Evolutionary conservation across 75 land plant species (phyloP).

Genomic region (Isoetes taiwanensis): DNA sequence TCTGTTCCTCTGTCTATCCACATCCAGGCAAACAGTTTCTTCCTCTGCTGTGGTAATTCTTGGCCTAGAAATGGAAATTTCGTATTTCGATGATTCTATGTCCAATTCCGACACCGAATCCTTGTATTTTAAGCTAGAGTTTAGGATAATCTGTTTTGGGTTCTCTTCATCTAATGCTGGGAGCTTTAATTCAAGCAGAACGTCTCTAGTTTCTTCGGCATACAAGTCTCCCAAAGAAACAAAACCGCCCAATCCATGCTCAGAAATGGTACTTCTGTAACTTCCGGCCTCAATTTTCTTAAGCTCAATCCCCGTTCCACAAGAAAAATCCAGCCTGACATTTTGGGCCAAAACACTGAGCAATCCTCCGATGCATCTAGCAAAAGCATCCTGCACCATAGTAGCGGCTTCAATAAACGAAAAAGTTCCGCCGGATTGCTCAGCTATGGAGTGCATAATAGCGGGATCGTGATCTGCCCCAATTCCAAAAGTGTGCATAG

Average conservation of each 20-base stretch:
- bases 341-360: conserved; percentile 1
- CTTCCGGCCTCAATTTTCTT: background rate
- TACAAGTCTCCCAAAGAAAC: conserved; percentile 2
- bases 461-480: background rate
- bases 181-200: background rate
- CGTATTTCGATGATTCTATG: conserved; percentile 6
- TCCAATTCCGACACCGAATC: conserved; percentile 50
- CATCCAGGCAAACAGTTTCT: conserved; percentile 25
- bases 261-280: background rate
- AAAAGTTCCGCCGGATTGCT: background rate
- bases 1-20: conserved; percentile 35
- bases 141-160: no score
- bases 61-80: no score
- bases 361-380: background rate
- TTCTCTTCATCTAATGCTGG: background rate
- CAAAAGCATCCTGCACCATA: background rate
- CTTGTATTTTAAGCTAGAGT: conserved; percentile 34
- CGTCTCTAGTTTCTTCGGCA: conserved; percentile 4
- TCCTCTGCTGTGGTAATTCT: no score
- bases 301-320: background rate
- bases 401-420: background rate
- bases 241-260: background rate
- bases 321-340: background rate
- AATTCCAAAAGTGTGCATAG: background rate
- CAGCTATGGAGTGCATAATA: background rate